Evolutionary conservation across 2,329 filamentous ascomycete genomes (phyloP).

Genomic region (Neonectria punicea): DNA sequence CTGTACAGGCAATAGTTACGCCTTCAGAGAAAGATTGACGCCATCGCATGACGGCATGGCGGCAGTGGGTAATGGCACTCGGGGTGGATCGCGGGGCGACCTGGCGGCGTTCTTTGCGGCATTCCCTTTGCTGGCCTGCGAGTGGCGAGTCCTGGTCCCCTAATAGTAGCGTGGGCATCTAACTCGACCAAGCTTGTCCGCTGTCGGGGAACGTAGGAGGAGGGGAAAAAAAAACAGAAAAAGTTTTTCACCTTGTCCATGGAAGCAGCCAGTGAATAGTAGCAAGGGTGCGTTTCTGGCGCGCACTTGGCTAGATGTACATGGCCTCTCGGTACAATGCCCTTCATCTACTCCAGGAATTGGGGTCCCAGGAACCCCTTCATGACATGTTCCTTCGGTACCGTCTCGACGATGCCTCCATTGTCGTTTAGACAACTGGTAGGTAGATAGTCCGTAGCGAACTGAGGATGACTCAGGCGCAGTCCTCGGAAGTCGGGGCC

Average conservation of each 20-base stretch:
- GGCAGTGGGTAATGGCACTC: conserved; percentile 35
- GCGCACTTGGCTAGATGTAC: background rate
- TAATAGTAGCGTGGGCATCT: conserved; percentile 1
- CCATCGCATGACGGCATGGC: conserved; percentile 44
- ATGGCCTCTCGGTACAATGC: background rate
- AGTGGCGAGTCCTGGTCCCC: conserved; percentile 13
- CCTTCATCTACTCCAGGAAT: background rate
- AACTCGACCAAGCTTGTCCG: conserved; percentile 12
- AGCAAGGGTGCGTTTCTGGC: background rate
- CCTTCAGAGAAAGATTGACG: conserved; percentile 32
- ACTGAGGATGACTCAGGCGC: conserved; percentile 36
- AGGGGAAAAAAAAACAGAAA: conserved; percentile 17
- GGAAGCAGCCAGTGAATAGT: background rate
- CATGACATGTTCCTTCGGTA: background rate
- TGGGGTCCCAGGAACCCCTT: background rate
- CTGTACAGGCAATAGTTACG: background rate
- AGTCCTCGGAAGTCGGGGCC: conserved; percentile 39
- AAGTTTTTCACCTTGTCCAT: conserved; percentile 28
- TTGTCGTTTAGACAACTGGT: background rate
- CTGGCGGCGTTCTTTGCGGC: too few relatives aligned
- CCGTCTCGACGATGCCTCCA: background rate
- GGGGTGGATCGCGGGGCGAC: conserved; percentile 2
- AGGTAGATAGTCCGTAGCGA: background rate
- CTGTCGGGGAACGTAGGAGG: conserved; percentile 29
- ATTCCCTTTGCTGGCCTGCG: background rate